Base-by-base conservation (phyloP, 345 rosid species). In the Rhizophora mangle region DNA sequence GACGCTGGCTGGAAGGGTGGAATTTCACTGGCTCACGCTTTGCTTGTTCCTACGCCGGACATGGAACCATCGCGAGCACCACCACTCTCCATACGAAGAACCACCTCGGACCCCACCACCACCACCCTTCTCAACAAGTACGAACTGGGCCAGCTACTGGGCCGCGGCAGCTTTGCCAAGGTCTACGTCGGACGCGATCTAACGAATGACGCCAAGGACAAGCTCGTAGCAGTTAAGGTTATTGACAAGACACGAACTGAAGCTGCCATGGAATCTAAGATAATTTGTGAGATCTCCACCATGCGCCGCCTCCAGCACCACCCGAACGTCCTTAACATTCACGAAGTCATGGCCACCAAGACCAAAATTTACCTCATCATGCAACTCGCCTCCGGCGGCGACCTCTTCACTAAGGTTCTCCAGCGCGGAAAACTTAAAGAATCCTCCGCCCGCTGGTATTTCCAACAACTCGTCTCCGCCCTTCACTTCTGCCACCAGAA, bases 341-440 rank as follows among this genome's bases (percentile, higher is more conserved):
- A 85, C 61, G 98, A 94, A 63, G 98, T 94, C 51, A 83, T 94
- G 96, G 98, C 98, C 1, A 82, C 96, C 6, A 86, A 85, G 62
- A 69, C 96, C 49, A 89, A 88, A 74, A 94, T 94, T 80, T 91
- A 81, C 68, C 88, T 94, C 67, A 81, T 91, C 37, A 82, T 94
- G 85, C 97, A 94, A 37, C 83, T 85, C 72, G 98, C 96, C 47
- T 32, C 80, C 3, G 97, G 98, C 3, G 98, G 98, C 0, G 98
- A 94, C 49, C 84, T 93, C 3, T 91, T 84, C 73, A 6, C 82
- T 6, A 76, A 71, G 39, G 71, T 92, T 20, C 43, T 79, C 63
- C 82, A 82, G 36, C 80, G 60, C 6, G 88, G 96, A 6, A 82
- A 86, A 22, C 74, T 88, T 3, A 32, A 52, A 15, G 97, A 89